Base-by-base conservation (phyloP, 768 basidiomycete species). In the Calocybe indica region DNA sequence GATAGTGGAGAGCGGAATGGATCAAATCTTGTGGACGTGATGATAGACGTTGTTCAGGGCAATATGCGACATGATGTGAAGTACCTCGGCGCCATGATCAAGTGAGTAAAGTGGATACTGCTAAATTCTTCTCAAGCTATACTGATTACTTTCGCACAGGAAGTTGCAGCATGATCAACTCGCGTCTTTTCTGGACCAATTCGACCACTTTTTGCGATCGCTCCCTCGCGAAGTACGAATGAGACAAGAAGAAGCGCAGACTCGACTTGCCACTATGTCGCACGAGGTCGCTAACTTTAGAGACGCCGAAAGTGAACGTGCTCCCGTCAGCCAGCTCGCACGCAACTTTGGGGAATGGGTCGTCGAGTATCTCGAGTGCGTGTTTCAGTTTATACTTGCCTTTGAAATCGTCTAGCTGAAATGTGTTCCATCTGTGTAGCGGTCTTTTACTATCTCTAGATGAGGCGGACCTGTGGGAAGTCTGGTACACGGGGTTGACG, bases 401-500 rank as follows among this genome's bases (percentile, higher is more conserved):
- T 42, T 1, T 31, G 41, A 11, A 11, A 47, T 32, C 3, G 35
- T 39, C 8, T 43, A 43, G 9, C n/a, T 12, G 14, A 45, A 34
- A 3, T 31, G 29, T 15, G 5, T 50, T 32, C 38, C 50, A 43
- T 42, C 29, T n/a, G 11, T 42, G 7, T 52, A 85, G 82, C 43
- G 60, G 61, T 6, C 62, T 69, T 10, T 52, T 79, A 7, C 51
- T 65, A 10, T 68, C 75, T 3, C 66, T 80, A 0, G 83, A 85
- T 46, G 71, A 74, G 5, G 50, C 62, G 2, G 61, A 65, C 10
- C 62, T 90, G 29, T 88, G 83, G 79, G 80, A 84, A 47, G 62
- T 88, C 7, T 90, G 85, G 85, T 87, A 82, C 48, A 88, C 82
- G 0, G 83, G 85, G 5, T 58, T 64, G 5, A 70, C 77, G 2